Evolutionary conservation across 495 filamentous ascomycete genomes (phyloP).

Genomic region (Poronia punctata): DNA sequence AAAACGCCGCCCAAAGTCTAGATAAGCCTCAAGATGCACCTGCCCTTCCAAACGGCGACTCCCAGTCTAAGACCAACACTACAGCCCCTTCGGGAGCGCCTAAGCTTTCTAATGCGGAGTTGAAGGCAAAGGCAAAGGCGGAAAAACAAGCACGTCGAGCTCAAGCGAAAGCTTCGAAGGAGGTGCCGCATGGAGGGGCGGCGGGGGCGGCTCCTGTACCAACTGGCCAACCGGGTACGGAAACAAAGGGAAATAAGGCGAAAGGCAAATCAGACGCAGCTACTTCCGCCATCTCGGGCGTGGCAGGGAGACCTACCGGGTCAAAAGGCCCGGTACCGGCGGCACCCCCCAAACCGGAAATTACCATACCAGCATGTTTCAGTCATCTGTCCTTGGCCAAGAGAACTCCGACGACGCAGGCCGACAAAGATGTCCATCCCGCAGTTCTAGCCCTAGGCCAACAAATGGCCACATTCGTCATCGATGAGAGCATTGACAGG

Average conservation of each 20-base stretch:
- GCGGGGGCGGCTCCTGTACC: conserved; percentile 14
- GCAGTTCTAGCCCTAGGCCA: conserved; percentile 78
- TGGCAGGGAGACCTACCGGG: conserved; percentile 23
- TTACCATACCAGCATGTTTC: conserved; percentile 62
- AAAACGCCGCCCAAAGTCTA: too few relatives aligned
- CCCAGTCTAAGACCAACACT: conserved; percentile 17
- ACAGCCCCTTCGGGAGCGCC: conserved; percentile 15
- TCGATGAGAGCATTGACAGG: conserved; percentile 85
- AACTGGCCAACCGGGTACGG: conserved; percentile 20
- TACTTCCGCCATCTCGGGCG: conserved; percentile 21
- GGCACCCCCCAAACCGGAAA: conserved; percentile 58
- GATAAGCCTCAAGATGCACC: conserved; percentile 27
- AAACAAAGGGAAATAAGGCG: conserved; percentile 33
- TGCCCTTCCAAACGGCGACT: conserved; percentile 16
- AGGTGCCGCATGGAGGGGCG: conserved; percentile 23
- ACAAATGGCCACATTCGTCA: conserved; percentile 81
- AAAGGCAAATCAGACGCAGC: conserved; percentile 45
- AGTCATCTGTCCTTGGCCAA: conserved; percentile 78
- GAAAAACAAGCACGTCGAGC: conserved; percentile 72
- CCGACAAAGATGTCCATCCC: conserved; percentile 84
- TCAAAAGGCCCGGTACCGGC: conserved; percentile 30
- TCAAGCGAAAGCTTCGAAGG: conserved; percentile 47
- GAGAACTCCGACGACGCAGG: conserved; percentile 64
- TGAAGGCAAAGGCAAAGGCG: conserved; percentile 72
- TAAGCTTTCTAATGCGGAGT: conserved; percentile 56